Base-by-base conservation (phyloP, 2,329 filamentous ascomycete species). In the Anthostomella pinea region DNA sequence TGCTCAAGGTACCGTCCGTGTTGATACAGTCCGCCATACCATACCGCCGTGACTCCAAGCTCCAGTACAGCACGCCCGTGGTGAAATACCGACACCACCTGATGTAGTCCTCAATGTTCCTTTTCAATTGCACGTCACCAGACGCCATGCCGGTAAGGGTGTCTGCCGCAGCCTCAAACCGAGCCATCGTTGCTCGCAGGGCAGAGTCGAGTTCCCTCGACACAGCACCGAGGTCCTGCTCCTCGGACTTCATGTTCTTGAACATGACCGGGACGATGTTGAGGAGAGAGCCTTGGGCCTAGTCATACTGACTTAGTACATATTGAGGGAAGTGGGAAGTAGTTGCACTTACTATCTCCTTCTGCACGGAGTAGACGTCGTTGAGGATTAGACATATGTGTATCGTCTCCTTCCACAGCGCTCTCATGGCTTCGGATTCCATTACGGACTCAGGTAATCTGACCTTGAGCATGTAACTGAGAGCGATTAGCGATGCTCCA, bases 51-150 rank as follows among this genome's bases (percentile, higher is more conserved):
- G 52, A 54, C 28, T 54, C 50, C 9, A 56, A 26, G 36, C 52
- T 56, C 53, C 53, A 54, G 39, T 52, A 49, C 11, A 50, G 39
- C 15, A 56, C 52, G 8, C 52, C 53, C 3, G 53, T 56, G 32
- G 39, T 54, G 39, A 54, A 56, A 32, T 56, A 48, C 20, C 52
- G 52, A 20, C 50, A 53, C 52, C 52, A 56, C 22, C 49, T 46
- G 11, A 56, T 39, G 22, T 45, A 56, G 8, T 46, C 33, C 8
- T 49, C 38, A n/a, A 46, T 39, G 19, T 54, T 48, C 21, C 39
- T 34, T 33, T 45, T 46, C 22, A 53, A 8, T 29, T 47, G 7
- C 9, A 29, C 42, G 23, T 56, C 42, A 6, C 39, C 30, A 2
- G 38, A 27, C 4, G 45, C 23, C 23, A 40, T 47, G 33, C 41